A percentile compares a stretch with the other conserved stretches of the same genome.
These are phyloP conservation scores for Xylariaceae sp. DNA, from an alignment of 2,329 filamentous ascomycete genomes.

Conservation along the genomic window DNA sequence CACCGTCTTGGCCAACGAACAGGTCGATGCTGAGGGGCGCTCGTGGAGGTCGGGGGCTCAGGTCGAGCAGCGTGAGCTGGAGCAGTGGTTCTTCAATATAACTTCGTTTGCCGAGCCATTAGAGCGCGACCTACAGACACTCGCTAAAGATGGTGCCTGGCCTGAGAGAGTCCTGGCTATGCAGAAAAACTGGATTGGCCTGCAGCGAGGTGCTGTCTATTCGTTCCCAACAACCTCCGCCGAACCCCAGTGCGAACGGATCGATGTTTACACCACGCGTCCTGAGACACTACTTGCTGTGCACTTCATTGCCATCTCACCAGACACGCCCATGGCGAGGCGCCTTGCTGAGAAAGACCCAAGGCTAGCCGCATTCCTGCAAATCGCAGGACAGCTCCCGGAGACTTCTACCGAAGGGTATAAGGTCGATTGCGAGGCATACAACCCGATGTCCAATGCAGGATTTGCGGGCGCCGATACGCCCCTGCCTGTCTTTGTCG, in stretches of 20 bases:
- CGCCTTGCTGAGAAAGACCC: slow-evolving; percentile 51
- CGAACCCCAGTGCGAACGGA: slow-evolving; percentile 36
- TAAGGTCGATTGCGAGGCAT: slow-evolving; percentile 51
- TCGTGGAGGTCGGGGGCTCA: slow-evolving; percentile 85
- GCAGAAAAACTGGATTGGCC: slow-evolving; percentile 81
- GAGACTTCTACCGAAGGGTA: slow-evolving; percentile 60
- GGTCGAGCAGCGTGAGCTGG: slow-evolving; percentile 70
- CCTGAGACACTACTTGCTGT: slow-evolving; percentile 83
- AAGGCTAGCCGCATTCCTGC: slow-evolving; percentile 60
- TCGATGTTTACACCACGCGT: slow-evolving; percentile 77
- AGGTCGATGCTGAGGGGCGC: slow-evolving; percentile 77
- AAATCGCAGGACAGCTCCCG: slow-evolving; percentile 49
- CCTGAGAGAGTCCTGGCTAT: slow-evolving; percentile 75
- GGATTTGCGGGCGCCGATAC: slow-evolving; percentile 43
- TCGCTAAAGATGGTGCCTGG: slow-evolving; percentile 61
- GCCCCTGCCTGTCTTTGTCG: slow-evolving; percentile 65
- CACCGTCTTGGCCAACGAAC: slow-evolving; percentile 86
- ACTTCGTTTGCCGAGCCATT: slow-evolving; percentile 69
- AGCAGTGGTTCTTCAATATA: slow-evolving; percentile 87
- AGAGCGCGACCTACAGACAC: slow-evolving; percentile 59
- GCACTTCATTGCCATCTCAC: slow-evolving; percentile 73
- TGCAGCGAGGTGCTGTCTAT: slow-evolving; percentile 44
- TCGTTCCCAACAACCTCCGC: slow-evolving; percentile 66
- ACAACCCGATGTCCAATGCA: slow-evolving; percentile 58
- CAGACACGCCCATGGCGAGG: slow-evolving; percentile 62